Conservation (phyloP, 106 monocot species). For the Phalaenopsis aphrodite region DNA sequence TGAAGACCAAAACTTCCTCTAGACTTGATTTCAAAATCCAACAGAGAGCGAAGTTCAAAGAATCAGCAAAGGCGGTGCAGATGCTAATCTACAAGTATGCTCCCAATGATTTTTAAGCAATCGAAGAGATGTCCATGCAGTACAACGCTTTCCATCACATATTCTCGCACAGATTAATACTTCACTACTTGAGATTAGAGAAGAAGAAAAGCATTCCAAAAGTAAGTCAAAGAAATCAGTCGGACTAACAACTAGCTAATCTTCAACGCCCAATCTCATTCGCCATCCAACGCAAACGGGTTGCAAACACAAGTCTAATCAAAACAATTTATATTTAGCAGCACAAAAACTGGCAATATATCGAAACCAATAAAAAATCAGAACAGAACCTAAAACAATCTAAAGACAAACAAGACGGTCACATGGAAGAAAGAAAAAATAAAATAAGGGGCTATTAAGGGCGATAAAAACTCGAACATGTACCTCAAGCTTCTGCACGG, state of each 20-base stretch:
- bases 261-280: not conserved
- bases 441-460: not conserved
- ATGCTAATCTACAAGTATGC: not conserved
- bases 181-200: not conserved
- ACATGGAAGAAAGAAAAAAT: not conserved
- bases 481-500: conserved; percentile 56
- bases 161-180: not conserved
- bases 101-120: not conserved
- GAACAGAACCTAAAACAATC: not conserved
- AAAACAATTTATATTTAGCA: not conserved
- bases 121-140: not conserved
- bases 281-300: not conserved
- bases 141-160: not conserved
- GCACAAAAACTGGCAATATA: not conserved
- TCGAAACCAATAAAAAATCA: conserved; percentile 2
- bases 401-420: not conserved
- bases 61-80: not conserved
- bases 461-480: not conserved
- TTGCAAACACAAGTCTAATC: not conserved
- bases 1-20: not conserved
- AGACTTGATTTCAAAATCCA: not conserved
- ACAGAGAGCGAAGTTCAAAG: not conserved
- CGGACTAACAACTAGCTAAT: not conserved
- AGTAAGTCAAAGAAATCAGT: not conserved
- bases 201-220: not conserved